Conservation (phyloP, 2,329 filamentous ascomycete genomes). For the Clarireedia monteithiana region DNA sequence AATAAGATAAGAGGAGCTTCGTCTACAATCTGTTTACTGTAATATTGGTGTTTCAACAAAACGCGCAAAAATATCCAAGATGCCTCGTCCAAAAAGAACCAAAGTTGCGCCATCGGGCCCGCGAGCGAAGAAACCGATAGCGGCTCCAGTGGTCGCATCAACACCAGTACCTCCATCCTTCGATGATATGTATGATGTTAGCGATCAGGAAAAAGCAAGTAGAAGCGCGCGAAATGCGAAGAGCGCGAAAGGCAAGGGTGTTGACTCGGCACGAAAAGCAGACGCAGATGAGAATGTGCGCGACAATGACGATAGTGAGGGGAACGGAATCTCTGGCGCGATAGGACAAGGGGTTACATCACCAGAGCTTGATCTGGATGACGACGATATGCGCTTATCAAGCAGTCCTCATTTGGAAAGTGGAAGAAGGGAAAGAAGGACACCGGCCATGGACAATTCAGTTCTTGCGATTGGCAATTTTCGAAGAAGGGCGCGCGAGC, state of each 20-base stretch:
- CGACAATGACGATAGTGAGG: neutral
- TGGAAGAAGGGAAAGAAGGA: conserved; percentile 21
- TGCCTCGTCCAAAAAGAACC: conserved; percentile 30
- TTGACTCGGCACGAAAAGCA: neutral
- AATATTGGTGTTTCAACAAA: neutral
- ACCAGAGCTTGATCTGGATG: neutral
- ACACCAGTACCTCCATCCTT: conserved; percentile 11
- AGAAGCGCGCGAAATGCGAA: conserved; percentile 14
- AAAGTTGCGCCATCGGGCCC: conserved; percentile 27
- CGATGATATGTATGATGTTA: conserved; percentile 27
- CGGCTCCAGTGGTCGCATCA: conserved; percentile 5
- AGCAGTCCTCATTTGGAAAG: conserved; percentile 27
- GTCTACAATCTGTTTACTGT: neutral
- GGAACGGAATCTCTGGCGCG: neutral
- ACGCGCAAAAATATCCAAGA: conserved; percentile 9
- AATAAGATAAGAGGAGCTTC: neutral
- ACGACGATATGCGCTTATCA: conserved; percentile 11
- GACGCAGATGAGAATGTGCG: neutral
- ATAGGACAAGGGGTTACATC: neutral
- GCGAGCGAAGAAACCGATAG: conserved; percentile 17
- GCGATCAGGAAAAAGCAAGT: conserved; percentile 19
- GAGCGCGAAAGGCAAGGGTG: conserved; percentile 15
- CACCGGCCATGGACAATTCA: conserved; percentile 28
- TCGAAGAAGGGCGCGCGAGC: conserved; percentile 47
- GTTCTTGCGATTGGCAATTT: conserved; percentile 45